phyloP scores from a whole-genome alignment of 164 flowering plant species.

The Amborella trichopoda region DNA sequence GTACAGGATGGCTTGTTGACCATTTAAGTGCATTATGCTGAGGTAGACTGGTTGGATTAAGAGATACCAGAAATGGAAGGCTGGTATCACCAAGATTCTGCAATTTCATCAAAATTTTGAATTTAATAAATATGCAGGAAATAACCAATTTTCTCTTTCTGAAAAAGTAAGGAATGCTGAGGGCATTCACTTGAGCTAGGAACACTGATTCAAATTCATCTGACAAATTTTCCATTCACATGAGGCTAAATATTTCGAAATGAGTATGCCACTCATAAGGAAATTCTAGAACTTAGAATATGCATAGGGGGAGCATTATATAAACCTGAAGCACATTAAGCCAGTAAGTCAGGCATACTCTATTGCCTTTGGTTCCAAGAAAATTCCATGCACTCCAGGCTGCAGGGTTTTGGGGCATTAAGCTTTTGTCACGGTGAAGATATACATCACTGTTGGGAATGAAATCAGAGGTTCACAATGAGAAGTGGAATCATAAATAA shows the following conservation, averaged over 20 bases:
- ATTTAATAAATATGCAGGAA: too few relatives aligned
- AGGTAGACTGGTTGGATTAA: constrained; percentile 65
- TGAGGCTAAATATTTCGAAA: too few relatives aligned
- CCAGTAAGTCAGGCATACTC: constrained; percentile 89
- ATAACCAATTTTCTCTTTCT: too few relatives aligned
- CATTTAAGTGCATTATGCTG: constrained; percentile 57
- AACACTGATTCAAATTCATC: too few relatives aligned
- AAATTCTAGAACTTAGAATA: too few relatives aligned
- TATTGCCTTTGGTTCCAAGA: constrained; percentile 51
- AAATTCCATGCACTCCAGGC: constrained; percentile 99
- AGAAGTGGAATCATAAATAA: too few relatives aligned
- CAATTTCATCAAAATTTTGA: constrained; percentile 11
- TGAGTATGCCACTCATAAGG: too few relatives aligned
- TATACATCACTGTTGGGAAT: constrained; percentile 68
- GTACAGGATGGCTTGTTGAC: constrained; percentile 79
- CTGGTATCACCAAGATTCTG: constrained; percentile 57
- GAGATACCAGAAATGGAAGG: constrained; percentile 67
- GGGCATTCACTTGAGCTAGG: too few relatives aligned
- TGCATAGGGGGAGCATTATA: too few relatives aligned
- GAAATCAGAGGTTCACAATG: too few relatives aligned
- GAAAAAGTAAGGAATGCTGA: too few relatives aligned
- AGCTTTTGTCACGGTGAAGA: constrained; percentile 71
- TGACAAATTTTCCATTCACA: too few relatives aligned
- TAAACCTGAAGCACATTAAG: constrained; percentile 87
- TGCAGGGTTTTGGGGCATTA: constrained; percentile 81